Percentiles rank a stretch among this genome's conserved stretches.
These are phyloP conservation scores for Mycena belliarum DNA, from an alignment of 768 basidiomycete species.

Conservation along the genomic window DNA sequence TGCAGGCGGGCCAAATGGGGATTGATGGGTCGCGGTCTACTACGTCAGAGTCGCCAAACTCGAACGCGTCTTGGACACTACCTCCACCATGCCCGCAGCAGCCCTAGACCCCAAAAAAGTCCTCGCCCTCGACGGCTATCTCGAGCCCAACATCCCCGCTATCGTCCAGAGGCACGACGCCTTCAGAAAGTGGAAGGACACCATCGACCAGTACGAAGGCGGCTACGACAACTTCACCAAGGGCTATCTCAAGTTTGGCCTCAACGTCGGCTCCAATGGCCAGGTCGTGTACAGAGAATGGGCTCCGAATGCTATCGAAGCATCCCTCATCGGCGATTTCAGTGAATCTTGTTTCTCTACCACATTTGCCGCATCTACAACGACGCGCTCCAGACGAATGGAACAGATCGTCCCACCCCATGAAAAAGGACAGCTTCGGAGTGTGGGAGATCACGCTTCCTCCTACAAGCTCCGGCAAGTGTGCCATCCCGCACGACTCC, in stretches of 20 bases:
- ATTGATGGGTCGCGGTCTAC: neutral
- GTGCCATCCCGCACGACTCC: slow-evolving; percentile 90
- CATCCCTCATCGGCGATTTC: slow-evolving; percentile 91
- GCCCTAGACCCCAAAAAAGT: slow-evolving; percentile 60
- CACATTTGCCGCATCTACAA: neutral
- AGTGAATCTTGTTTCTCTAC: slow-evolving; percentile 57
- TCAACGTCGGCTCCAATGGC: slow-evolving; percentile 68
- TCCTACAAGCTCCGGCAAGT: slow-evolving; percentile 62
- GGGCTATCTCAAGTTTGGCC: slow-evolving; percentile 78
- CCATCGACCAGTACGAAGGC: slow-evolving; percentile 77
- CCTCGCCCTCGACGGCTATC: slow-evolving; percentile 67
- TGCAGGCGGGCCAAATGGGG: neutral
- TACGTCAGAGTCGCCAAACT: neutral
- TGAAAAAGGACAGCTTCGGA: slow-evolving; percentile 84
- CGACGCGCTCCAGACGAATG: slow-evolving; percentile 67
- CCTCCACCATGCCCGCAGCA: slow-evolving; percentile 41
- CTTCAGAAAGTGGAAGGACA: slow-evolving; percentile 76
- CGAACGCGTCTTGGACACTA: slow-evolving; percentile 15
- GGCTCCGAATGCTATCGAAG: slow-evolving; percentile 88
- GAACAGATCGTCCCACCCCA: slow-evolving; percentile 81
- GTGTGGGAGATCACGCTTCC: slow-evolving; percentile 86
- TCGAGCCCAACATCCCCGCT: slow-evolving; percentile 69
- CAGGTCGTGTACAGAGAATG: slow-evolving; percentile 89
- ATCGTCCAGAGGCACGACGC: slow-evolving; percentile 69
- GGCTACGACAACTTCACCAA: slow-evolving; percentile 80